A percentile compares a stretch with the other conserved stretches of the same genome.
Evolutionary conservation across 2,329 filamentous ascomycete species (phyloP).

Genomic region (Fusarium sp.): DNA sequence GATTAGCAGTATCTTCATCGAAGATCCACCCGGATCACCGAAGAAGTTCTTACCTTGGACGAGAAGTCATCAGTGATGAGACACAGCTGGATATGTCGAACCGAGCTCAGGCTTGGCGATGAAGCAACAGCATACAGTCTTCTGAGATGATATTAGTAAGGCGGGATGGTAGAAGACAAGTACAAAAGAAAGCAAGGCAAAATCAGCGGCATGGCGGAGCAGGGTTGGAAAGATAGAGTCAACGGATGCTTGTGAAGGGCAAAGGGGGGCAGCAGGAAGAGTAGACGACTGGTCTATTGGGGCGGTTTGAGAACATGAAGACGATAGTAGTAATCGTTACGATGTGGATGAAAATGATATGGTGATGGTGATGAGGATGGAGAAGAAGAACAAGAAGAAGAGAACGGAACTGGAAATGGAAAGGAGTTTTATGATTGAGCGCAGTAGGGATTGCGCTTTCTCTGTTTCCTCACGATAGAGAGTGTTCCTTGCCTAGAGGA

Average conservation of each 20-base stretch:
- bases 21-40: background rate
- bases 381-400: background rate
- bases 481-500: background rate
- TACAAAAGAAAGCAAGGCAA: background rate
- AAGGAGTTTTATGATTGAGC: no score
- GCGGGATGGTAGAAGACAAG: background rate
- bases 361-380: no score
- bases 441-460: background rate
- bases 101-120: conserved; percentile 3
- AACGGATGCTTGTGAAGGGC: background rate
- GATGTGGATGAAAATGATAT: no score
- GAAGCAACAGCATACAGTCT: conserved; percentile 8
- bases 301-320: background rate
- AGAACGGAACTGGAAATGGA: background rate
- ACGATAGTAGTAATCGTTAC: no score
- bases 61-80: conserved; percentile 12
- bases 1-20: background rate
- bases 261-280: background rate
- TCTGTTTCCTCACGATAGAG: background rate
- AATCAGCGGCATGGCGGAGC: background rate
- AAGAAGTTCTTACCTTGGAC: background rate
- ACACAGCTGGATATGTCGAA: conserved; percentile 1
- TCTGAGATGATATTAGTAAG: conserved; percentile 7
- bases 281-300: background rate
- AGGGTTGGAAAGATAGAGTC: background rate